Evolutionary conservation across 2,329 filamentous ascomycete genomes (phyloP), one percentile per base, ranked within the genome.

Genomic region (Xylariaceae sp.): DNA sequence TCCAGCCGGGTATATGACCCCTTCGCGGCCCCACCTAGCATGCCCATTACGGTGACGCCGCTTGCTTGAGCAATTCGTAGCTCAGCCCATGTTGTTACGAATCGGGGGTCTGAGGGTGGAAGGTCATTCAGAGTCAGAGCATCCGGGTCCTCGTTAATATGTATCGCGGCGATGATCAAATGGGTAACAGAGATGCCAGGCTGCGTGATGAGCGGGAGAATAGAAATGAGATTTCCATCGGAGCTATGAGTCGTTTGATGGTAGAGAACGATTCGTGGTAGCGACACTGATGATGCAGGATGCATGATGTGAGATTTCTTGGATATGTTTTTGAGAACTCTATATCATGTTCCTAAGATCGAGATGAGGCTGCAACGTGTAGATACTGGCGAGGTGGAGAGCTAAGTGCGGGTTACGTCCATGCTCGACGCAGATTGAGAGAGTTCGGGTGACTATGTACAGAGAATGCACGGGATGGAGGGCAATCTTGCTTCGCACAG

Each of bases 1-100:
- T 85, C 82, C 3, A 81, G 75, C 8, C 85, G 78, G 42, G 78
- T 74, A 67, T 83, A 93, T 16, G 81, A 84, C 9, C 90, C 90
- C 64, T 82, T 83, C 0, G 89, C 89, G 2, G 89, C 89, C 11
- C 90, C 90, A 26, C 90, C 90, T 0, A 94, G 77, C 88, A 94
- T 91, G 41, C 85, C 88, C 58, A 93, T 76, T n/a, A 93, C 82
- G 64, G 86, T 87, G 63, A 93, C 78, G 18, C 88, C 89, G 30
- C 77, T 78, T 1, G 81, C 82, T 70, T 92, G 87, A n/a, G 91
- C 73, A 62, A 83, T 76, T 23, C 80, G 79, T 13, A 89, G 79
- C 67, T 93, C 89, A 6, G 80, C 79, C 88, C 89, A 93, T 37
- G 92, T 76, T 7, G 81, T 80, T 15, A 77, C 70, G 67, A 84